Base-by-base conservation (phyloP, 2,329 filamentous ascomycete species). In the Myriosclerotinia curreyana region DNA sequence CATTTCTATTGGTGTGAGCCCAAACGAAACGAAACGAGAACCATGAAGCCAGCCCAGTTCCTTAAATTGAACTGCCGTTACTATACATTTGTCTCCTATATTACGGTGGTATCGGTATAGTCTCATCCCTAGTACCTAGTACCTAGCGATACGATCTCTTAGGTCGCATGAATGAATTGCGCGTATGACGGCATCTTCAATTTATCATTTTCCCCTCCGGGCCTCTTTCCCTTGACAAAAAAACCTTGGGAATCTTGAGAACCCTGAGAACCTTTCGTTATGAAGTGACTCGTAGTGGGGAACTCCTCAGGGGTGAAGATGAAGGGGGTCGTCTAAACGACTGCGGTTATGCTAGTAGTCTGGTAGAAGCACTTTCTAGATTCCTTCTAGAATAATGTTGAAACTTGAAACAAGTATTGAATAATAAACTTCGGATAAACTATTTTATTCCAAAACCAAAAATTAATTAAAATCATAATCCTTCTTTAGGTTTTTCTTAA, bases 111-210 rank as follows among this genome's bases (percentile, higher is more conserved):
- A 31, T 56, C 53, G 53, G 53, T 56, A 56, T 15, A 28, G 5
- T 6, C 28, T 31, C 28, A 31, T 6, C 20, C 8, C 52, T 28
- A 55, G 15, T 36, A 42, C 34, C 49, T 42, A 53, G 25, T 17
- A 12, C 9, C 36, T 36, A 34, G 44, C n/a, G 22, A 54, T 38
- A 48, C 44, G 36, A 46, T 58, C 42, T 50, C 50, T 49, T 62
- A 48, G 50, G 60, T 55, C 61, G 66, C 68, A 68, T 68, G 44
- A 65, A 54, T 48, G 60, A 59, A 66, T 69, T 66, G 66, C 68
- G 64, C 64, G 65, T 71, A 69, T 69, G 69, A 70, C 67, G 64
- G 60, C 65, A 67, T 58, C 53, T 46, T 17, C 64, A 65, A 67
- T 31, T 65, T 56, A 65, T 62, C 60, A 36, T 62, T 40, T 62